A percentile compares a stretch with the other conserved stretches of the same genome.
Evolutionary conservation across 1,284 basidiomycete genomes (phyloP).

Genomic region (Cystobasidium sp.): DNA sequence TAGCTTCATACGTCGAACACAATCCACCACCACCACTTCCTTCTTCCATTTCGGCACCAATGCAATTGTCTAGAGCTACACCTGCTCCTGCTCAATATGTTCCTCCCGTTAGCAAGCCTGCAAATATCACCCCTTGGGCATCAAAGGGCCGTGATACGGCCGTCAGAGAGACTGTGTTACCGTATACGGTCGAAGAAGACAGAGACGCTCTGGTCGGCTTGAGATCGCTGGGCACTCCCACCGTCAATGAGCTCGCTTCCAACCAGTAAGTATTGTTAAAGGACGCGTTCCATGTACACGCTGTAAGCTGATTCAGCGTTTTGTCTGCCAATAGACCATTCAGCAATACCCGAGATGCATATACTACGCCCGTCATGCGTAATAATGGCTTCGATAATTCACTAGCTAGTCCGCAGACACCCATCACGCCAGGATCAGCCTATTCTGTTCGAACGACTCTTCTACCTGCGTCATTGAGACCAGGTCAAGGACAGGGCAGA

Average conservation of each 20-base stretch:
- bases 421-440: conserved; percentile 21
- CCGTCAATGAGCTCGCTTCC: background rate
- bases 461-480: conserved; percentile 8
- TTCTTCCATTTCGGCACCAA: background rate
- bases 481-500: conserved; percentile 13
- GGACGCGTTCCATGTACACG: background rate
- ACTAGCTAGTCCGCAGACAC: background rate
- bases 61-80: background rate
- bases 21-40: background rate
- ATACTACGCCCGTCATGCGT: conserved; percentile 7
- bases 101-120: background rate
- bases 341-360: conserved; percentile 1
- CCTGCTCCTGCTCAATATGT: background rate
- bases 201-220: conserved; percentile 8
- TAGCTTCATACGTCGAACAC: conserved; percentile 6
- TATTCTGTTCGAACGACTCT: conserved; percentile 9
- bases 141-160: background rate
- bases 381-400: conserved; percentile 7
- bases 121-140: background rate
- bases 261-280: background rate
- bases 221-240: conserved; percentile 13
- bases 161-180: conserved; percentile 32
- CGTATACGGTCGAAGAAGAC: conserved; percentile 38
- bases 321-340: background rate
- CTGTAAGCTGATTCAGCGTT: background rate